Conservation (phyloP, 2,329 filamentous ascomycete species). For the Paramyrothecium sp. region DNA sequence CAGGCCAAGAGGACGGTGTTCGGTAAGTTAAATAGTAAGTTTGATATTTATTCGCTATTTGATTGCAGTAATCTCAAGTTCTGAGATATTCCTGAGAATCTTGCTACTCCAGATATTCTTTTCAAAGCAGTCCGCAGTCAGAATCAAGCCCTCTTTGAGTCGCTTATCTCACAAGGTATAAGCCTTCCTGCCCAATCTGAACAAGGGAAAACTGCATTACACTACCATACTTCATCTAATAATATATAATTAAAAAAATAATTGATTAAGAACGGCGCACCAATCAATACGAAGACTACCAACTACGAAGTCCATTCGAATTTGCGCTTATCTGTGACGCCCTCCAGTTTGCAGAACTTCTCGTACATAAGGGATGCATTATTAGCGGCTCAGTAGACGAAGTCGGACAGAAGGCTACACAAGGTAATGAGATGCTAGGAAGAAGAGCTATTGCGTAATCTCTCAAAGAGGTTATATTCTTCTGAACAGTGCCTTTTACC, state of each 20-base stretch:
- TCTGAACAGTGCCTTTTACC: too few relatives aligned
- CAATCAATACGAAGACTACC: neutral
- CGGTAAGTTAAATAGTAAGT: neutral
- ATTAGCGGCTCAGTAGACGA: too few relatives aligned
- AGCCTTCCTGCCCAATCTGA: neutral
- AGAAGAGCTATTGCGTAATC: too few relatives aligned
- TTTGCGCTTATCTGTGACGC: neutral
- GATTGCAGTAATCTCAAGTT: neutral
- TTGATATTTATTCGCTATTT: neutral
- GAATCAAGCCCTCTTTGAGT: neutral
- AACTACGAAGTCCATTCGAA: neutral
- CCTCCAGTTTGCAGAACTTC: neutral
- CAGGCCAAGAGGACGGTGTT: neutral
- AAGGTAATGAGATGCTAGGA: too few relatives aligned
- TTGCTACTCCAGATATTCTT: neutral
- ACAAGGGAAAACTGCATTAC: neutral
- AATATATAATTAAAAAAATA: neutral
- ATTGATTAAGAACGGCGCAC: neutral
- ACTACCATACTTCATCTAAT: neutral
- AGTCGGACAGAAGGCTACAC: too few relatives aligned
- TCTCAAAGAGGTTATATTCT: too few relatives aligned
- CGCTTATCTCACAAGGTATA: neutral
- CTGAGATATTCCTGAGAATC: neutral
- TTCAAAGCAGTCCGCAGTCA: neutral
- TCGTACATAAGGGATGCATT: too few relatives aligned